A percentile compares a stretch with the other conserved stretches of the same genome.
Evolutionary conservation across 176 grass and related monocot genomes (phyloP).

Genomic region (Zoysia japonica): DNA sequence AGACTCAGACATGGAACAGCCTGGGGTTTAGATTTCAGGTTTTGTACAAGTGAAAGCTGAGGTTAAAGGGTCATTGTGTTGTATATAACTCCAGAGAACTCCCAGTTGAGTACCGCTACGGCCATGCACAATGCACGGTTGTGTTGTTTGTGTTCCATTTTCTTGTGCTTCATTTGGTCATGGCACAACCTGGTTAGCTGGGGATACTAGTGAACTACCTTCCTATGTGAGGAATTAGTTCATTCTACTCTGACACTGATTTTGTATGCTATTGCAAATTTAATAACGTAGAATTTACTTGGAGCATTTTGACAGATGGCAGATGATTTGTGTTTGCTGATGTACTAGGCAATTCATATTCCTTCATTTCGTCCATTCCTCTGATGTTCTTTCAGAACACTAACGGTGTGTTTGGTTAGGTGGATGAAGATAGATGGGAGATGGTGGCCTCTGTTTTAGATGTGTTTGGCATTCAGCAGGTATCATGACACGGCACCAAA

Average conservation of each 20-base stretch:
- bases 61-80: constrained; percentile 15
- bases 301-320: neutral
- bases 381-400: neutral
- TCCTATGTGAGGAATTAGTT: neutral
- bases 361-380: neutral
- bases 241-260: neutral
- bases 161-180: neutral
- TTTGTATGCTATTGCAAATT: neutral
- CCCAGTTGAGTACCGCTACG: neutral
- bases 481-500: neutral
- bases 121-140: neutral
- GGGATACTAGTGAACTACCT: neutral
- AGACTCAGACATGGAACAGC: neutral
- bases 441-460: no score
- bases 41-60: constrained; percentile 26
- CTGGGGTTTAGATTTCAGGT: constrained; percentile 9
- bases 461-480: neutral
- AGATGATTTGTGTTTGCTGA: neutral
- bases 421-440: no score
- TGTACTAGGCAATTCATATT: neutral
- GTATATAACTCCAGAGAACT: constrained; percentile 41
- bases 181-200: neutral
- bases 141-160: neutral
- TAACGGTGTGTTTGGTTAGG: no score
- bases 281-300: neutral